phyloP scores from a whole-genome alignment of 768 basidiomycete genomes.

The Ramaria rubella region DNA sequence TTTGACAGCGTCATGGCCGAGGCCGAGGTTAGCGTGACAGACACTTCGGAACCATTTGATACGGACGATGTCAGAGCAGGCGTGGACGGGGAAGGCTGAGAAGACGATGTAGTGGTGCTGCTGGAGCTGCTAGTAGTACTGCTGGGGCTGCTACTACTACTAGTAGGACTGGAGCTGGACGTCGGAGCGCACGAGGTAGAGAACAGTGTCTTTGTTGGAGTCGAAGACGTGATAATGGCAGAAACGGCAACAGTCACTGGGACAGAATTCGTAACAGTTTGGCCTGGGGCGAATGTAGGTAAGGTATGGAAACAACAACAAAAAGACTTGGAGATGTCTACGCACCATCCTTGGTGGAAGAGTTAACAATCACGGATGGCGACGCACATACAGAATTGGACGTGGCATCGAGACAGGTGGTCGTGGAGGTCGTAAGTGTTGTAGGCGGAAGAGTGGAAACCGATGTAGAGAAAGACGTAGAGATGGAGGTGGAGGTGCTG shows the following conservation, averaged over 20 bases:
- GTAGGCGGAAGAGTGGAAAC: neutral
- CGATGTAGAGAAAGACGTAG: neutral
- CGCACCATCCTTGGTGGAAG: neutral
- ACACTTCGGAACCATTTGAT: neutral
- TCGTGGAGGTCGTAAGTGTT: neutral
- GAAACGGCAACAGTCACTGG: neutral
- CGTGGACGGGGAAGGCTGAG: neutral
- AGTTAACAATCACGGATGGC: neutral
- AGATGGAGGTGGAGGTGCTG: neutral
- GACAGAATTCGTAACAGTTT: neutral
- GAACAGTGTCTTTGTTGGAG: conserved; percentile 1
- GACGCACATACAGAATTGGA: conserved; percentile 1
- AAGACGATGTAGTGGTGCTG: neutral
- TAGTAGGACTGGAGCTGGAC: neutral
- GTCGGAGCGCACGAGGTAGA: conserved; percentile 1
- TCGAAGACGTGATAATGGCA: neutral
- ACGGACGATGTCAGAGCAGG: neutral
- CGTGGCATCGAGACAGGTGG: neutral
- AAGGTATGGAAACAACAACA: neutral
- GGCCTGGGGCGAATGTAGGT: neutral
- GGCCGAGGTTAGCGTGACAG: neutral
- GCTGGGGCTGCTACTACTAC: neutral
- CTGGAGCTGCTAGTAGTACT: neutral
- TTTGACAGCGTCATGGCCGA: neutral
- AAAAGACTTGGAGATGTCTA: neutral